Evolutionary conservation across 371 early-diverging fungal species (phyloP).

Genomic region (Gilbertella persicaria): DNA sequence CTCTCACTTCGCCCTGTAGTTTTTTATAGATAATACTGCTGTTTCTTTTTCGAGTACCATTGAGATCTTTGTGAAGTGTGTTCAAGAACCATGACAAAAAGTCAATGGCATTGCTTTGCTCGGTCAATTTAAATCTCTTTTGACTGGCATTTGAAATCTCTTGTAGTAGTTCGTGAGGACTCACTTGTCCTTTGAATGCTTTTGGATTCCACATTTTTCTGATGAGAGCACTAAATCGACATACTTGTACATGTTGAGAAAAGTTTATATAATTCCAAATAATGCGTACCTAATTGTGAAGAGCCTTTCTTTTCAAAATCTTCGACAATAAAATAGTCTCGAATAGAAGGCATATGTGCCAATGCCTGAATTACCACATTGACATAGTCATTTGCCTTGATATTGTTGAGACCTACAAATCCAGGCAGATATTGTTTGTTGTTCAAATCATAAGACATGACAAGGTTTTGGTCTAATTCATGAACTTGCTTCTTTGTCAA

Average conservation of each 20-base stretch:
- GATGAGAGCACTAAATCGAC: conserved; percentile 77
- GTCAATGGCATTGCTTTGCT: conserved; percentile 88
- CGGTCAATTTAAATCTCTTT: conserved; percentile 78
- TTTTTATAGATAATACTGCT: conserved; percentile 80
- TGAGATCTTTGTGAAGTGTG: conserved; percentile 83
- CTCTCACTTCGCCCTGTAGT: conserved; percentile 85
- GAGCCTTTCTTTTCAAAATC: conserved; percentile 56
- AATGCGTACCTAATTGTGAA: conserved; percentile 55
- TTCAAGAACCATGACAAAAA: conserved; percentile 96
- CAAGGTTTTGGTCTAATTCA: conserved; percentile 63
- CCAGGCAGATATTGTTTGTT: conserved; percentile 89
- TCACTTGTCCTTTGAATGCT: conserved; percentile 95
- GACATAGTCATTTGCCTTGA: conserved; percentile 96
- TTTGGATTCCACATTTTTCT: conserved; percentile 94
- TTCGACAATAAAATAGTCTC: conserved; percentile 81
- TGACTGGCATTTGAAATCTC: conserved; percentile 87
- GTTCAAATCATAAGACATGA: conserved; percentile 80
- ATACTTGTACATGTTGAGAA: conserved; percentile 40
- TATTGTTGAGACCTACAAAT: conserved; percentile 93
- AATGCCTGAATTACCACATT: conserved; percentile 93
- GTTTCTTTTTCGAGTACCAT: conserved; percentile 71
- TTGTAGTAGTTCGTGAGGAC: conserved; percentile 95
- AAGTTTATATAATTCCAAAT: neutral
- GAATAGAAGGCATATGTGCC: conserved; percentile 84
- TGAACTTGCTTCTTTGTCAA: conserved; percentile 75